Evolutionary conservation across 2,329 filamentous ascomycete species (phyloP).

Genomic region (Aspergillus thermomutatus): DNA sequence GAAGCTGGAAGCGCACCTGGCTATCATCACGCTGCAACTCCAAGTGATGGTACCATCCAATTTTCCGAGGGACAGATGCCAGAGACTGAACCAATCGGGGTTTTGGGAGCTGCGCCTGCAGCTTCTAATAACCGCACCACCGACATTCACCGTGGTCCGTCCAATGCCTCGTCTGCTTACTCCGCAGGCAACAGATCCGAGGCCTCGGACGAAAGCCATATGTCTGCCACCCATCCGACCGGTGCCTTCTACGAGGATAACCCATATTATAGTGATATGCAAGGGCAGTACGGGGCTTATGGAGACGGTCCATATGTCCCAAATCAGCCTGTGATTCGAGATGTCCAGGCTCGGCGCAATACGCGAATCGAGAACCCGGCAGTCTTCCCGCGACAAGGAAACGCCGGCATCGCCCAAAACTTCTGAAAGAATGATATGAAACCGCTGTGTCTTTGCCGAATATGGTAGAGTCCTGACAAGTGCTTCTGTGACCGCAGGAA

Average conservation of each 20-base stretch:
- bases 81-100: constrained; percentile 81
- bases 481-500: neutral
- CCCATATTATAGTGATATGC: constrained; percentile 52
- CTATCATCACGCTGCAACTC: constrained; percentile 56
- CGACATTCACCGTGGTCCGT: constrained; percentile 82
- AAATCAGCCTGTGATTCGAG: constrained; percentile 77
- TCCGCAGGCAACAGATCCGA: constrained; percentile 75
- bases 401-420: constrained; percentile 93
- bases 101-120: constrained; percentile 66
- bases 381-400: constrained; percentile 84
- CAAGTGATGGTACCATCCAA: constrained; percentile 57
- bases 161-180: constrained; percentile 95
- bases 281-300: constrained; percentile 50
- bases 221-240: constrained; percentile 44
- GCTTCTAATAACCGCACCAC: constrained; percentile 61
- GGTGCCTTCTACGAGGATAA: constrained; percentile 54
- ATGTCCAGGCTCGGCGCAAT: constrained; percentile 88
- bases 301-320: constrained; percentile 53
- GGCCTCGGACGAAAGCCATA: constrained; percentile 53
- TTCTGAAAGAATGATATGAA: constrained; percentile 56
- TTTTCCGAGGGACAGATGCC: constrained; percentile 64
- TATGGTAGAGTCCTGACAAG: neutral
- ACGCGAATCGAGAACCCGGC: constrained; percentile 90
- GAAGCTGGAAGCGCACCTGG: constrained; percentile 61
- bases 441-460: neutral